These are phyloP conservation scores for Xylaria intraflava DNA, from an alignment of 495 filamentous ascomycete species.

Conservation along the genomic window DNA sequence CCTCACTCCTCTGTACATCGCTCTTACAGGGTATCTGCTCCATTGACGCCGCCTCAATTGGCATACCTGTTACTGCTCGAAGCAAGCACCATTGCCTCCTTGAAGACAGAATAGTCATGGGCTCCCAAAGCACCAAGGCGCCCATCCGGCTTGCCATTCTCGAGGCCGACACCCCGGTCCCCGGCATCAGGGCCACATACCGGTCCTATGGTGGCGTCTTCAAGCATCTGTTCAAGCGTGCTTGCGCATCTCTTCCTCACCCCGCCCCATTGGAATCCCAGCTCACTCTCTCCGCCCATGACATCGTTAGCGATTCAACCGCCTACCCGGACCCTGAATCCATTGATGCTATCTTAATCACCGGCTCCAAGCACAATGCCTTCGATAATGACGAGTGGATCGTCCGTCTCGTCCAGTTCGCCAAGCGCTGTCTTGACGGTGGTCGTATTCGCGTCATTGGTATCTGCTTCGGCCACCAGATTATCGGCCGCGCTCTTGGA, in stretches of 20 bases:
- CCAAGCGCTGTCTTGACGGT: slow-evolving; percentile 46
- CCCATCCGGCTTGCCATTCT: slow-evolving; percentile 77
- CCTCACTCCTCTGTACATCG: neutral
- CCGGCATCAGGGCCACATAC: slow-evolving; percentile 52
- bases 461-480: slow-evolving; percentile 90
- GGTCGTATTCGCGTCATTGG: slow-evolving; percentile 60
- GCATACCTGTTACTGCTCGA: neutral
- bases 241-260: slow-evolving; percentile 29
- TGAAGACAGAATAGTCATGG: slow-evolving; percentile 12
- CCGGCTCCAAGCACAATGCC: slow-evolving; percentile 55
- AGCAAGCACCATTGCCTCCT: neutral
- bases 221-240: slow-evolving; percentile 47
- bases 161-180: slow-evolving; percentile 69
- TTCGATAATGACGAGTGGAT: slow-evolving; percentile 71
- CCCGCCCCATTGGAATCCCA: slow-evolving; percentile 24
- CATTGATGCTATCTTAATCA: slow-evolving; percentile 77
- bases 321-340: slow-evolving; percentile 63
- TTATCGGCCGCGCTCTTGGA: slow-evolving; percentile 70
- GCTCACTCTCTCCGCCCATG: slow-evolving; percentile 57
- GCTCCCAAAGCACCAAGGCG: slow-evolving; percentile 16
- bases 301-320: slow-evolving; percentile 54
- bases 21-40: neutral
- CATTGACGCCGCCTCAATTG: neutral
- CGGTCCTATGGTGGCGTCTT: slow-evolving; percentile 71
- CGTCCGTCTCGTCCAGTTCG: slow-evolving; percentile 63